Percentiles rank a stretch among this genome's conserved stretches.
These are phyloP conservation scores for Clarireedia paspali DNA, from an alignment of 2,329 filamentous ascomycete species.

Conservation along the genomic window DNA sequence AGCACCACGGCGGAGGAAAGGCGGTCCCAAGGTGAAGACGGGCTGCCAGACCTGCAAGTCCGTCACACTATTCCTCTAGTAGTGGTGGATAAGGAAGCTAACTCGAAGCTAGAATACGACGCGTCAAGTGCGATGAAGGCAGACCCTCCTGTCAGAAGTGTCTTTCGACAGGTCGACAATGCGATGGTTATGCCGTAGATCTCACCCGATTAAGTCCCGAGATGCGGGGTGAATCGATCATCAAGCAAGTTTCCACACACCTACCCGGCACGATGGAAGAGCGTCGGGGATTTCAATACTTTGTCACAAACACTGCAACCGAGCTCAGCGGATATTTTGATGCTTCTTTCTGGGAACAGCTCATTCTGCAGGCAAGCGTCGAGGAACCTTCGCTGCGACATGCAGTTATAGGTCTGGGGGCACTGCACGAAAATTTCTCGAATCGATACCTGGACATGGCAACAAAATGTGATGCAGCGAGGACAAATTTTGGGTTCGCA, in stretches of 20 bases:
- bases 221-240: constrained; percentile 1
- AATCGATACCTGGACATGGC: constrained; percentile 10
- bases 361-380: constrained; percentile 23
- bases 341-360: constrained; percentile 21
- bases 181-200: constrained; percentile 10
- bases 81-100: background rate
- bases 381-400: constrained; percentile 23
- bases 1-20: background rate
- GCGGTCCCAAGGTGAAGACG: constrained; percentile 6
- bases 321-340: constrained; percentile 25
- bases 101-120: constrained; percentile 6
- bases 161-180: constrained; percentile 8
- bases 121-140: constrained; percentile 14
- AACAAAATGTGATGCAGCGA: constrained; percentile 4
- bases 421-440: constrained; percentile 25
- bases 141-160: constrained; percentile 11
- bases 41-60: constrained; percentile 10
- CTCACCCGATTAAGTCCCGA: background rate
- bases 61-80: background rate
- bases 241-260: constrained; percentile 15
- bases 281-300: constrained; percentile 24
- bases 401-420: constrained; percentile 25
- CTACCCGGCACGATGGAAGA: constrained; percentile 21
- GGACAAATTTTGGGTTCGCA: constrained; percentile 17
- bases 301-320: constrained; percentile 20